Evolutionary conservation across 306 rosid genomes (phyloP), one percentile per base, ranked within the genome.

Genomic region (Canavalia ensiformis): DNA sequence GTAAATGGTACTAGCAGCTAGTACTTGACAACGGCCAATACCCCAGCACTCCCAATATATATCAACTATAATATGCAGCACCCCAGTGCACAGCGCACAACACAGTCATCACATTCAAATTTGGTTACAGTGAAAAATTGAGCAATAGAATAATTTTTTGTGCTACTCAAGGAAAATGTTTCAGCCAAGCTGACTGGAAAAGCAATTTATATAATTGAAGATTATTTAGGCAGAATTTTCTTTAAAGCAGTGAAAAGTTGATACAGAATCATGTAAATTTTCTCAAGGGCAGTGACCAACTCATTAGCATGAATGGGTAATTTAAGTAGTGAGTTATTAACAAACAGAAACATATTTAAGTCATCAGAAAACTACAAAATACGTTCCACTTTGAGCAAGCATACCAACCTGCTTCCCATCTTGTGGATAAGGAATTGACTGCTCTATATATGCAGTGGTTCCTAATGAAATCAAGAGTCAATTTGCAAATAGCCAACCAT

Each of bases 351-450:
- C 51, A 76, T 59, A 65, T 35, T 30, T 25, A 72, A 39, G 57
- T 50, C 62, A 35, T 41, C 9, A 2, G 9, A 76, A 58, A 60
- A 13, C 28, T 10, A 13, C 41, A 63, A 64, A 54, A 57, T 18
- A 69, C 4, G 8, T 59, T 69, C 33, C 28, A 59, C 44, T 54
- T 73, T 33, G 57, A 80, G 52, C 44, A 47, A 67, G 46, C 55
- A 56, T 39, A 58, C 85, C 31, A 85, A 94, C 98, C 97, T 88
- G 98, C 86, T 94, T 94, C 66, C 98, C 98, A 80, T 94, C 98
- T 81, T 88, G 81, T 47, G 98, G 98, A 88, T 8, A 92, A 56
- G 97, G 97, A 58, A 50, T 71, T 11, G 98, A 91, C 74, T 94
- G 97, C 90, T 94, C 98, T 75, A 94, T 80, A 72, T 88, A 94